Evolutionary conservation across 345 rosid species (phyloP).

Genomic region (Gossypium anomalum): DNA sequence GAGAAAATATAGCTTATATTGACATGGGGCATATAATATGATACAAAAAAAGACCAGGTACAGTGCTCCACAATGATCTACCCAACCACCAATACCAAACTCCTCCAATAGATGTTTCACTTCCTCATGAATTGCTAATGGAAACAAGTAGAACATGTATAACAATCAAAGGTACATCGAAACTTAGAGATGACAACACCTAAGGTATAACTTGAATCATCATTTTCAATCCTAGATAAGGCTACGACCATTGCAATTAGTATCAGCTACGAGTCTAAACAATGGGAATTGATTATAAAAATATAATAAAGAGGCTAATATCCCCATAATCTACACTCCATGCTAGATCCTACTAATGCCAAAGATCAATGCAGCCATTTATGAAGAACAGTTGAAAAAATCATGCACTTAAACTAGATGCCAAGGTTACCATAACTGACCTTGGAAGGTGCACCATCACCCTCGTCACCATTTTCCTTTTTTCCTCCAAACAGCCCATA

Average conservation of each 20-base stretch:
- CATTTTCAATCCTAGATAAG: background rate
- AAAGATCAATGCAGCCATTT: background rate
- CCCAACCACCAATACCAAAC: background rate
- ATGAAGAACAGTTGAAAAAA: background rate
- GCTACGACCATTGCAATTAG: background rate
- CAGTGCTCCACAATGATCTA: background rate
- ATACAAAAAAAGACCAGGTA: background rate
- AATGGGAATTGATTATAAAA: background rate
- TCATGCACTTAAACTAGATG: constrained; percentile 3
- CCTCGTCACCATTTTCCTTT: constrained; percentile 55
- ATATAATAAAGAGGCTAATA: background rate
- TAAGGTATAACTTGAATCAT: constrained; percentile 1
- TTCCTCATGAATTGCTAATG: background rate
- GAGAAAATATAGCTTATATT: background rate
- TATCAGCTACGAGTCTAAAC: background rate
- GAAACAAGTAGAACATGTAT: background rate
- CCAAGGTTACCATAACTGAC: constrained; percentile 26
- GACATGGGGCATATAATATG: background rate
- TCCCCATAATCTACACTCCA: background rate
- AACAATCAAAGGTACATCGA: background rate
- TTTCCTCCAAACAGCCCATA: constrained; percentile 75
- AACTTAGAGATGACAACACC: background rate
- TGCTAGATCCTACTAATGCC: background rate
- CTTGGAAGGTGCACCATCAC: constrained; percentile 66
- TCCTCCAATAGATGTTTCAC: background rate